Base-by-base conservation (phyloP, 441 rosid species). In the Gossypium laxum region DNA sequence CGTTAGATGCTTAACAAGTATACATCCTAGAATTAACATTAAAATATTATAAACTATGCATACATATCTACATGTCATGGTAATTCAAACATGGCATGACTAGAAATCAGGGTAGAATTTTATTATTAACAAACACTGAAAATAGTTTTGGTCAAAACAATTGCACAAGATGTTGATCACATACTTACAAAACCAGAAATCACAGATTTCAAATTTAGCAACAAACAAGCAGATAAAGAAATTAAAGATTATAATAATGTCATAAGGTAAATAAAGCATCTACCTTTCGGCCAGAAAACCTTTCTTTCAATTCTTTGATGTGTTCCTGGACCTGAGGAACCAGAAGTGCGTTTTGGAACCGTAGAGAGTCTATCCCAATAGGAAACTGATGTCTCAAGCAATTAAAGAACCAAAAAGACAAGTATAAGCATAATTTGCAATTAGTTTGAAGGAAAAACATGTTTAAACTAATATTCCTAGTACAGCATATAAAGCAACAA, bases 291-390 rank as follows among this genome's bases (percentile, higher is more conserved):
- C 96, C 97, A 77, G 96, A 84, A 84, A 95, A 95, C 75, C 96
- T 87, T 69, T 95, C 97, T 81, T 87, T 87, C 76, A 95, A 66
- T 67, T 95, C 96, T 78, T 79, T 87, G 70, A 95, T 87, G 81
- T 91, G 96, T 34, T 81, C 85, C 82, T 81, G 90, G 71, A 91
- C 98, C 12, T 63, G 69, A 52, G 78, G 78, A 72, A 77, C 70
- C 51, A 87, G 89, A 66, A 95, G 90, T 61, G 99, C 97, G 77
- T 89, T 81, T 70, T 78, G 87, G 82, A 95, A 92, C 71, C 97
- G 84, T 0, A 85, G 90, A 52, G 96, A 90, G 81, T 95, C 99
- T 80, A 95, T 95, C 71, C 99, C 98, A 61, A 95, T 95, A 56
- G 99, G 99, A 82, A 95, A 95, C 99, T 95, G 87, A 63, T 68